Percentiles rank a stretch among this genome's conserved stretches.
Evolutionary conservation across 228 moss, liverwort and hornwort species (phyloP).

Genomic region (Sphagnum fallax): DNA sequence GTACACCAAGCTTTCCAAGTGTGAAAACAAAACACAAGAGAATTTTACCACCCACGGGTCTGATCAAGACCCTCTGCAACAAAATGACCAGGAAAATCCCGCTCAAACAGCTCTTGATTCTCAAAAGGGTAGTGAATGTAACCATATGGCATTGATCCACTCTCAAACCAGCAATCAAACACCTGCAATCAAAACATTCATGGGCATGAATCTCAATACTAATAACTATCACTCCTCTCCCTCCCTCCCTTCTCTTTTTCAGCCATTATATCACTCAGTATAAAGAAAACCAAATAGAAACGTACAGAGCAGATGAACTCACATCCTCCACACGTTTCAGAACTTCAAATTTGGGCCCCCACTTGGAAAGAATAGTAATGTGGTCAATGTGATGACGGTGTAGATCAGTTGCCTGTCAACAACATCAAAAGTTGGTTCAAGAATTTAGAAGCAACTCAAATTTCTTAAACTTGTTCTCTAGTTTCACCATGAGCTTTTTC

Average conservation of each 20-base stretch:
- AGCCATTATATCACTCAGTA: too few relatives aligned
- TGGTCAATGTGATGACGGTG: constrained; percentile 91
- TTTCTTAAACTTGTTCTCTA: too few relatives aligned
- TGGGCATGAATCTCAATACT: too few relatives aligned
- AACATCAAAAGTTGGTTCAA: neutral
- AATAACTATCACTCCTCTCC: too few relatives aligned
- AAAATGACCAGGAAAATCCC: constrained; percentile 92
- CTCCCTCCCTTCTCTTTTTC: too few relatives aligned
- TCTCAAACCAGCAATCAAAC: constrained; percentile 99
- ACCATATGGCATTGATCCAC: constrained; percentile 98
- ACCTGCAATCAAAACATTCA: constrained; percentile 33
- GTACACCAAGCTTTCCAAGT: too few relatives aligned
- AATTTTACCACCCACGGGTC: constrained; percentile 85
- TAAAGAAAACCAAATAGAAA: too few relatives aligned
- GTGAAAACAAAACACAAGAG: too few relatives aligned
- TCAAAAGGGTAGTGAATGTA: constrained; percentile 97
- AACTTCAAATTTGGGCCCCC: constrained; percentile 77
- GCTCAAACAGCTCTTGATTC: constrained; percentile 80
- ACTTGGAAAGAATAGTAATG: constrained; percentile 78
- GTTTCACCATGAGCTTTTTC: too few relatives aligned
- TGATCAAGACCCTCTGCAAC: constrained; percentile 98
- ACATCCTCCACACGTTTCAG: constrained; percentile 93
- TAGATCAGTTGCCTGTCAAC: constrained; percentile 70
- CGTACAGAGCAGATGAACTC: constrained; percentile 11
- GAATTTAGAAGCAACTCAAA: too few relatives aligned